Conservation (phyloP, 768 basidiomycete species). For the Russula virescens region DNA sequence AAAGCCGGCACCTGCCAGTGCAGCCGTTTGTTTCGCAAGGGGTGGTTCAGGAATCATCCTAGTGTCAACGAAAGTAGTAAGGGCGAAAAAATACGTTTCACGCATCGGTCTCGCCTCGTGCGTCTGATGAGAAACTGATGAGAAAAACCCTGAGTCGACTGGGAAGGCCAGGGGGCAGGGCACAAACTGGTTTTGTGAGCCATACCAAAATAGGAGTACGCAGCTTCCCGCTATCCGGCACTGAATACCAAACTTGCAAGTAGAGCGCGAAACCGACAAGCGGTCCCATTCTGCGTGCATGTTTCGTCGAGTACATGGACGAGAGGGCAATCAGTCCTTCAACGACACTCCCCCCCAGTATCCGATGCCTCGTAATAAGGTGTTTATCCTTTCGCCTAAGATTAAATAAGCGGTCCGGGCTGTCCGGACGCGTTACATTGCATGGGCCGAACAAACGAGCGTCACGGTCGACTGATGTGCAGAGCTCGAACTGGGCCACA, state of each 20-base stretch:
- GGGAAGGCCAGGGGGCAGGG: neutral
- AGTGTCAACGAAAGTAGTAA: conserved; percentile 15
- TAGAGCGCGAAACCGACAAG: neutral
- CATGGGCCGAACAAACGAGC: conserved; percentile 7
- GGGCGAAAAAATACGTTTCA: conserved; percentile 14
- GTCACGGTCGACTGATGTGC: neutral
- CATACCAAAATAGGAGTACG: conserved; percentile 12
- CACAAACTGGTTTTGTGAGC: neutral
- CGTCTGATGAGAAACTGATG: conserved; percentile 16
- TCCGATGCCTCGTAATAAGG: no score
- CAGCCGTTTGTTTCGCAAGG: neutral
- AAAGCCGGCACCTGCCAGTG: no score
- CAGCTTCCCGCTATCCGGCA: neutral
- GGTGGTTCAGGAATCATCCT: neutral
- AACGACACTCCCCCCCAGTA: no score
- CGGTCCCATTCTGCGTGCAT: neutral
- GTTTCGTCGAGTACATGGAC: neutral
- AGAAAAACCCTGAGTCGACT: conserved; percentile 2
- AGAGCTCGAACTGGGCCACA: neutral
- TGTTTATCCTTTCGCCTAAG: neutral
- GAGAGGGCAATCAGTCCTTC: neutral
- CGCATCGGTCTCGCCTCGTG: conserved; percentile 5
- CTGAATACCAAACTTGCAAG: neutral
- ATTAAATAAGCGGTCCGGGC: conserved; percentile 12
- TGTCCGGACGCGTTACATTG: neutral